These are phyloP conservation scores for Iodosphaeria phyllophila DNA, from an alignment of 2,329 filamentous ascomycete genomes.

Conservation along the genomic window DNA sequence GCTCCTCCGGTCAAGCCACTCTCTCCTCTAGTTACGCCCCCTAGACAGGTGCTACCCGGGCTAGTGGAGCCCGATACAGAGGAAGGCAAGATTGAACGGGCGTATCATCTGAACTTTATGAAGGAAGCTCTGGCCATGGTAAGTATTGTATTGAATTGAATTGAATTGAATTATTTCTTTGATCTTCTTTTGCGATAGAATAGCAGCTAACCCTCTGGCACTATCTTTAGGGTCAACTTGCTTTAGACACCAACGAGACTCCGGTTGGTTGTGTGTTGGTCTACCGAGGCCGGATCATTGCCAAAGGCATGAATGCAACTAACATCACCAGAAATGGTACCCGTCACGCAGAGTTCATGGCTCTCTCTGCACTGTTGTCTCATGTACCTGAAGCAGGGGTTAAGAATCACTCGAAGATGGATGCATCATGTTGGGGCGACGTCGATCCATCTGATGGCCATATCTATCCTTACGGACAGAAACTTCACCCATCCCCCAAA, in stretches of 20 bases:
- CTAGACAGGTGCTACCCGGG: constrained; percentile 11
- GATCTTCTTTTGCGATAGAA: not conserved
- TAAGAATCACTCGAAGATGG: constrained; percentile 9
- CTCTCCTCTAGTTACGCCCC: constrained; percentile 4
- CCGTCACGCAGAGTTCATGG: constrained; percentile 88
- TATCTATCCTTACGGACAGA: constrained; percentile 42
- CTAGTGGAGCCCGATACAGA: constrained; percentile 14
- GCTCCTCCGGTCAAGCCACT: too few species aligned
- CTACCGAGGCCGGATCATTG: constrained; percentile 59
- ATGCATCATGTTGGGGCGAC: constrained; percentile 26
- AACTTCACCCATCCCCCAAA: constrained; percentile 31
- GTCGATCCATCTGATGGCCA: constrained; percentile 35
- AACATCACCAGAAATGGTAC: constrained; percentile 84
- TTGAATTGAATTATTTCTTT: constrained; percentile 1
- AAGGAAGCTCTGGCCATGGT: constrained; percentile 77
- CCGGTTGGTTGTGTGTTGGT: constrained; percentile 94
- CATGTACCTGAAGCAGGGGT: constrained; percentile 14
- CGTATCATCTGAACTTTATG: constrained; percentile 47
- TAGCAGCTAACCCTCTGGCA: not conserved
- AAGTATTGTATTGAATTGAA: too few species aligned
- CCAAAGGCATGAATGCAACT: constrained; percentile 89
- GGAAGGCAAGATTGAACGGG: constrained; percentile 19
- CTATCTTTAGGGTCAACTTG: constrained; percentile 52
- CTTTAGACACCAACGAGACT: constrained; percentile 74
- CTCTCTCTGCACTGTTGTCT: constrained; percentile 41